Percentiles rank a stretch among this genome's conserved stretches.
phyloP scores from a whole-genome alignment of 495 filamentous ascomycete genomes.

The Aspergillus taichungensis region DNA sequence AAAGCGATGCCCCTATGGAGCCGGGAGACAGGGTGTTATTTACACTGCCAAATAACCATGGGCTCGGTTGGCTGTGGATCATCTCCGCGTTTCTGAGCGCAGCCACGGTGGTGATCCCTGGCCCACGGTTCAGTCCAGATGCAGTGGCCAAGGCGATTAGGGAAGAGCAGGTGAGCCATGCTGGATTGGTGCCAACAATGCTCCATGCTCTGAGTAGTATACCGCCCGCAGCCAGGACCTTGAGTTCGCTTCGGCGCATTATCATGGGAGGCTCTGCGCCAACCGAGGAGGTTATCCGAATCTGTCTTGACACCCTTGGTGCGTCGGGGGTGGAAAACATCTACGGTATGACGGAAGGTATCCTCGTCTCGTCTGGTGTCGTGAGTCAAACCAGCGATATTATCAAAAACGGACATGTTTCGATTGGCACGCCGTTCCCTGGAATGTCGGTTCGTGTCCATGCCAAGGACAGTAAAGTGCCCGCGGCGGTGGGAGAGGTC shows the following conservation, averaged over 20 bases:
- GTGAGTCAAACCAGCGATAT: conserved; percentile 2
- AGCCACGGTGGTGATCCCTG: conserved; percentile 22
- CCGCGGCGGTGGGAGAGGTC: conserved; percentile 15
- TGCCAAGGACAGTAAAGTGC: conserved; percentile 8
- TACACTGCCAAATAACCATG: conserved; percentile 28
- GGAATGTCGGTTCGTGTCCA: conserved; percentile 29
- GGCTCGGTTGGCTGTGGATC: conserved; percentile 23
- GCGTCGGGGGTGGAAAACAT: conserved; percentile 20
- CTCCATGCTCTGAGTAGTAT: conserved; percentile 13
- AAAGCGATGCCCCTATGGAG: background rate
- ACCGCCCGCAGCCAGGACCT: conserved; percentile 7
- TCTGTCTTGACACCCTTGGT: conserved; percentile 18
- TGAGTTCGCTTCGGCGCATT: conserved; percentile 17
- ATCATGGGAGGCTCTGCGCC: conserved; percentile 21
- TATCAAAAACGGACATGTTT: conserved; percentile 9
- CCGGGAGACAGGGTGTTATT: conserved; percentile 16
- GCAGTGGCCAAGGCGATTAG: conserved; percentile 20
- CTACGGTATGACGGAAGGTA: conserved; percentile 38
- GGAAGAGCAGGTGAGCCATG: conserved; percentile 19
- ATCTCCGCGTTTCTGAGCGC: conserved; percentile 20
- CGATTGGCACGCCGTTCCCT: conserved; percentile 19
- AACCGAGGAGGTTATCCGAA: conserved; percentile 18
- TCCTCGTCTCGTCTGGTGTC: conserved; percentile 18
- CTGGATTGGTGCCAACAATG: conserved; percentile 29
- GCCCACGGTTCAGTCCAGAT: conserved; percentile 21